Evolutionary conservation across 2,329 filamentous ascomycete species (phyloP).

Genomic region (Chaetomiaceae sp.): DNA sequence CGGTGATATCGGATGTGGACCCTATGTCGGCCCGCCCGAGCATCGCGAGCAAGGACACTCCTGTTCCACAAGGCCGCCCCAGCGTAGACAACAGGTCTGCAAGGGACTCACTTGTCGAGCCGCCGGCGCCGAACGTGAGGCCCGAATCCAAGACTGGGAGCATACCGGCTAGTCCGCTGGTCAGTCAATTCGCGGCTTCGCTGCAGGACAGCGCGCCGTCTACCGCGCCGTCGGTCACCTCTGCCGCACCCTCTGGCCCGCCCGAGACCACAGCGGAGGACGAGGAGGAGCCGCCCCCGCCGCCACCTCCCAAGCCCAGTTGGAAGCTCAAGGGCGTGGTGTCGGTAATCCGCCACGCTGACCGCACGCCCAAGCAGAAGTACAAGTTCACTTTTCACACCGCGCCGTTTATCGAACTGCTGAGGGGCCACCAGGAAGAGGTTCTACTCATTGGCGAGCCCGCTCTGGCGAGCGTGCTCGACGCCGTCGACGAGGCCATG

Average conservation of each 20-base stretch:
- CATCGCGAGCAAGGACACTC: conserved; percentile 24
- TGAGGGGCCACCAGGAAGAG: conserved; percentile 94
- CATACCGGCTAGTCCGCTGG: conserved; percentile 22
- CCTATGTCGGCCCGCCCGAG: conserved; percentile 33
- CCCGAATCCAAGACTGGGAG: conserved; percentile 26
- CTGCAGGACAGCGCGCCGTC: conserved; percentile 29
- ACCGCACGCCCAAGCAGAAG: conserved; percentile 97
- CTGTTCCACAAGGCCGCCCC: conserved; percentile 18
- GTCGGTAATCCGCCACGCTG: conserved; percentile 90
- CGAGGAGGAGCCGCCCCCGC: conserved; percentile 49
- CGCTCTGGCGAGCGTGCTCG: conserved; percentile 79
- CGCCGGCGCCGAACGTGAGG: conserved; percentile 22
- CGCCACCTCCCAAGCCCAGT: conserved; percentile 75
- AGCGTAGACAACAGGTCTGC: conserved; percentile 22
- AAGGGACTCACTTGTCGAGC: conserved; percentile 15
- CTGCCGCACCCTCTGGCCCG: conserved; percentile 35
- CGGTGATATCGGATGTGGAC: conserved; percentile 35
- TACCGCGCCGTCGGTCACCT: conserved; percentile 35
- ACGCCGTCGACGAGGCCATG: conserved; percentile 78
- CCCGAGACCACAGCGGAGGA: conserved; percentile 28
- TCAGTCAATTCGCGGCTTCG: conserved; percentile 20
- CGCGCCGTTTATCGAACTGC: conserved; percentile 86
- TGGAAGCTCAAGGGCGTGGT: conserved; percentile 99
- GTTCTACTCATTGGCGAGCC: conserved; percentile 89
- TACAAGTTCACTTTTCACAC: conserved; percentile 99